Evolutionary conservation across 805 yeast genomes (phyloP).

Genomic region (Priceomyces haplophilus): DNA sequence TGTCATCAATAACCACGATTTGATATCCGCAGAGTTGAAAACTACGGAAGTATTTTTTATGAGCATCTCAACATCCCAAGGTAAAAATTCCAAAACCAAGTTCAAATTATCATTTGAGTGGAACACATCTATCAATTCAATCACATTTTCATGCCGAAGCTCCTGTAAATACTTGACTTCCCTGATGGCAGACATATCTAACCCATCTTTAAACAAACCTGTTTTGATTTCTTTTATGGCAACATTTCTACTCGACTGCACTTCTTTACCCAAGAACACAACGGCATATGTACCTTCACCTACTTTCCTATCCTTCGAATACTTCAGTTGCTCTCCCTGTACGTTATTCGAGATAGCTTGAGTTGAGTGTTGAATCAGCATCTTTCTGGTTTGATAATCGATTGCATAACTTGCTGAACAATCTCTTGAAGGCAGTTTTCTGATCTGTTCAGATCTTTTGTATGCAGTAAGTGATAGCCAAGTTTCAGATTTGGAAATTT

Average conservation of each 20-base stretch:
- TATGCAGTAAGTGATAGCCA: too few species aligned
- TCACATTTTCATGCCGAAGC: constrained; percentile 65
- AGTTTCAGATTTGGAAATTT: too few species aligned
- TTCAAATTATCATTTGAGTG: constrained; percentile 65
- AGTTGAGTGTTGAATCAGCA: too few species aligned
- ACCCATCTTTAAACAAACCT: constrained; percentile 90
- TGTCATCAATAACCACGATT: constrained; percentile 93
- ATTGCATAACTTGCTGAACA: too few species aligned
- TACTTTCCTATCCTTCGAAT: constrained; percentile 70
- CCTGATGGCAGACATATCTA: constrained; percentile 96
- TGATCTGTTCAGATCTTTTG: too few species aligned
- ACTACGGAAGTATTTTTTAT: constrained; percentile 75
- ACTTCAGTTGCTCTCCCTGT: constrained; percentile 15
- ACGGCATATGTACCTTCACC: constrained; percentile 99
- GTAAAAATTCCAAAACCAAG: constrained; percentile 88
- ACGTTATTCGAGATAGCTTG: neutral
- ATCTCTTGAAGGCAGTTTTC: too few species aligned
- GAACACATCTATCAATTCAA: constrained; percentile 86
- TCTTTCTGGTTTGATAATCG: too few species aligned
- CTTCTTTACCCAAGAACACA: constrained; percentile 78
- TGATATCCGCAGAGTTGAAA: constrained; percentile 83
- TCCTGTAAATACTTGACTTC: constrained; percentile 89
- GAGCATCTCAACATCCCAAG: constrained; percentile 80
- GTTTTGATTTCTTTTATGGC: constrained; percentile 97
- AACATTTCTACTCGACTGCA: constrained; percentile 52